These are phyloP conservation scores for Fibroporia radiculosa DNA, from an alignment of 768 basidiomycete genomes.

Conservation along the genomic window DNA sequence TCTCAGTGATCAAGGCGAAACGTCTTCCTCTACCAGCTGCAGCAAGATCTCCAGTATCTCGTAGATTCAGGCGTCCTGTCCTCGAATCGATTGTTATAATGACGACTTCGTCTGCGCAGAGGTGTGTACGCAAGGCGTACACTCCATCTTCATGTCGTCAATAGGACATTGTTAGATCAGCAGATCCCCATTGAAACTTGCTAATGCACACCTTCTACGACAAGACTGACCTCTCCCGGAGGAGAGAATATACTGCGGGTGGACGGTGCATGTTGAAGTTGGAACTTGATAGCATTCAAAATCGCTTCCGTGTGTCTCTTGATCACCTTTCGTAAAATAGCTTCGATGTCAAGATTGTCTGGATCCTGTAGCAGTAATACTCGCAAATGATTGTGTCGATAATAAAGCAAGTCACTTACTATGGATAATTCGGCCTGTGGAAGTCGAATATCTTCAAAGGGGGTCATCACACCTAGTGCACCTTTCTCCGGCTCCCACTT, in stretches of 20 bases:
- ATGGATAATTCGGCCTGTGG: conserved; percentile 38
- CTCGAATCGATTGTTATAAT: conserved; percentile 72
- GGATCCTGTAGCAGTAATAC: too few relatives aligned
- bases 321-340: conserved; percentile 54
- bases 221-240: conserved; percentile 49
- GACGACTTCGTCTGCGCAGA: conserved; percentile 73
- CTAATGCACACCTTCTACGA: conserved; percentile 41
- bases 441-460: conserved; percentile 38
- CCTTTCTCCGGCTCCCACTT: conserved; percentile 70
- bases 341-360: conserved; percentile 66
- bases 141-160: conserved; percentile 33
- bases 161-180: conserved; percentile 1
- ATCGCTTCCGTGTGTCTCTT: conserved; percentile 59
- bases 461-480: conserved; percentile 54
- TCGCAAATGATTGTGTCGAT: too few relatives aligned
- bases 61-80: conserved; percentile 70
- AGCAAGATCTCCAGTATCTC: conserved; percentile 76
- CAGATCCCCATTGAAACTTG: background rate
- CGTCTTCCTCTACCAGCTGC: conserved; percentile 65
- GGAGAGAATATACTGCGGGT: conserved; percentile 52
- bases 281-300: conserved; percentile 45
- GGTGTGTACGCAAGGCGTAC: conserved; percentile 55
- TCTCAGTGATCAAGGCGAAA: conserved; percentile 49
- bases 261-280: conserved; percentile 43
- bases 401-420: conserved; percentile 35